Evolutionary conservation across 129 eudicot genomes (phyloP), one percentile per base, ranked within the genome.

Genomic region (Pseudognaphalium luteoalbum): DNA sequence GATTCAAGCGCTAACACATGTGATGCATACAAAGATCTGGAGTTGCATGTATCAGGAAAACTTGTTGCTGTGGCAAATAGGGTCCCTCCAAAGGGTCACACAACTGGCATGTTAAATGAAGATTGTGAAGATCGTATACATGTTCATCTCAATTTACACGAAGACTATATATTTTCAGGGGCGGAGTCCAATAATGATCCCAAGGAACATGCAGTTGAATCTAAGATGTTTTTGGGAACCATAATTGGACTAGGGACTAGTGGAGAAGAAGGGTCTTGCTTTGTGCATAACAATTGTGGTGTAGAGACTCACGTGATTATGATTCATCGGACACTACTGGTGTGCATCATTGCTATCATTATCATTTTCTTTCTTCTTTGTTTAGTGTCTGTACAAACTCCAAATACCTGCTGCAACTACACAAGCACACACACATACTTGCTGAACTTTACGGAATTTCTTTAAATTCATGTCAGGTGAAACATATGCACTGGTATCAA

Each of bases 401-500:
- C 61, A 56, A 56, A 56, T 28, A 5, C 25, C 68, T 63, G 8
- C 37, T 64, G 39, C 68, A 64, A 64, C 19, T 30, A 33, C 44
- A 64, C 69, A 64, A 32, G 44, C 47, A 32, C 21, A 14, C 20
- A 29, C 44, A 64, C 44, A 33, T 35, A 11, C 2, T 0, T 63
- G 68, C 68, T 7, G 34, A 78, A 70, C 34, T 20, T 78, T 30
- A 52, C 35, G 9, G 19, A 14, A 74, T 33, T 42, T 51, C 12
- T 29, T 56, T 50, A 47, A 44, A 44, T 63, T 58, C 44, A 29
- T 52, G 76, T 65, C 78, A 93, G 98, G 98, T 94, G 76, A 94
- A 91, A 77, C 98, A 94, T 81, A 77, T 94, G 93, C 93, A 94
- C 57, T 91, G 97, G 98, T 94, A 84, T 82, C 90, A 84, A 71